phyloP scores from a whole-genome alignment of 495 filamentous ascomycete species.

The Penicillium bialowiezense region DNA sequence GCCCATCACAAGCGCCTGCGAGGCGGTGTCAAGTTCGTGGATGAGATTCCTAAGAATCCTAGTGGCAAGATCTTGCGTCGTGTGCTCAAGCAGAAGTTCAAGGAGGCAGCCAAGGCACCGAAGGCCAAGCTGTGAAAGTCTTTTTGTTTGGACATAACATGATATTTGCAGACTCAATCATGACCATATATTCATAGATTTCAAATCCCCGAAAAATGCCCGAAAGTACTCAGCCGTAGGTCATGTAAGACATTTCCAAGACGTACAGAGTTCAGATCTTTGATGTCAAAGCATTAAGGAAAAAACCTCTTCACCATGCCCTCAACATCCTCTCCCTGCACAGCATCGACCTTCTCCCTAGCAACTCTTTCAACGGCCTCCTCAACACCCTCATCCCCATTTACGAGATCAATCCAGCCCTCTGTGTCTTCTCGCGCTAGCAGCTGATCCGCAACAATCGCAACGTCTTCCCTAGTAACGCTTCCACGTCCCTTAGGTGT shows the following conservation, averaged over 20 bases:
- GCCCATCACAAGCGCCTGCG: slow-evolving; percentile 73
- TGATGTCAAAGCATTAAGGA: neutral
- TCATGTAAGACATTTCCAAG: neutral
- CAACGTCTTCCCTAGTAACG: slow-evolving; percentile 67
- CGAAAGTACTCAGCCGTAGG: neutral
- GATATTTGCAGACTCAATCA: neutral
- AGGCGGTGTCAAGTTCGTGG: slow-evolving; percentile 79
- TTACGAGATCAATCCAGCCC: slow-evolving; percentile 59
- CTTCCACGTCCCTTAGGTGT: slow-evolving; percentile 47
- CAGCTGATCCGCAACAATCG: slow-evolving; percentile 62
- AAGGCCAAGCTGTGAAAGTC: slow-evolving; percentile 42
- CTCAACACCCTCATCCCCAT: slow-evolving; percentile 55
- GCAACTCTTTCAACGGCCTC: slow-evolving; percentile 65
- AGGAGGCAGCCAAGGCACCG: slow-evolving; percentile 36
- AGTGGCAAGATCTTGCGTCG: slow-evolving; percentile 88
- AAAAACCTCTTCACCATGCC: slow-evolving; percentile 45
- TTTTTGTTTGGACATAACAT: neutral
- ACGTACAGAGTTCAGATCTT: neutral
- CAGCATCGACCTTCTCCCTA: slow-evolving; percentile 58
- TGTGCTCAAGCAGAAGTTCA: slow-evolving; percentile 55
- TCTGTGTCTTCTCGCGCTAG: slow-evolving; percentile 59
- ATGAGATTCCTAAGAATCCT: slow-evolving; percentile 79
- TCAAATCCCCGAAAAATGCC: neutral
- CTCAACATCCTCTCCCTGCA: slow-evolving; percentile 64
- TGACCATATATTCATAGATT: neutral